phyloP scores from a whole-genome alignment of 805 yeast genomes.

The Metschnikowia proteae region DNA sequence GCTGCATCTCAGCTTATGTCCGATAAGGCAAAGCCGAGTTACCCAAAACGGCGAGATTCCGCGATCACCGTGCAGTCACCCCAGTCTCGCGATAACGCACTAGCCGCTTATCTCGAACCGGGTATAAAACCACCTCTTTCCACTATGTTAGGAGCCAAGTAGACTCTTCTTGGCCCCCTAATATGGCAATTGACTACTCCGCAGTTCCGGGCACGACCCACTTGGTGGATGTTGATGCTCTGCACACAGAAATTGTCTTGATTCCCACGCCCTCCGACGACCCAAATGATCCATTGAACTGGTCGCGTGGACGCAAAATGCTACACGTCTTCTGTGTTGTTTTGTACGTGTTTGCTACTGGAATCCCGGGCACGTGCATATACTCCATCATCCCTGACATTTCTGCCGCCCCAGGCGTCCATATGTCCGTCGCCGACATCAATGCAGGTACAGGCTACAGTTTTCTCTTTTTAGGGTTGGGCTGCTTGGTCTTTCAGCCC shows the following conservation, averaged over 20 bases:
- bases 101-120: no score
- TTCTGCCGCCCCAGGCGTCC: constrained; percentile 13
- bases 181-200: constrained; percentile 8
- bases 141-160: no score
- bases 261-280: constrained; percentile 66
- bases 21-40: no score
- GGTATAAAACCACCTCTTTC: no score
- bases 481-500: constrained; percentile 51
- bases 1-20: no score
- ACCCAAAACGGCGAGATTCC: no score
- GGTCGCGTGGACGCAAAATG: constrained; percentile 50
- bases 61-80: no score
- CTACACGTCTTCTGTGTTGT: constrained; percentile 42
- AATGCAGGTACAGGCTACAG: constrained; percentile 17
- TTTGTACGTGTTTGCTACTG: constrained; percentile 37
- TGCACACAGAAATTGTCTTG: constrained; percentile 41
- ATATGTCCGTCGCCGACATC: constrained; percentile 14
- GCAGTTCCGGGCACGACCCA: constrained; percentile 50
- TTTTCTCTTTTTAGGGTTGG: constrained; percentile 25
- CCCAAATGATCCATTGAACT: constrained; percentile 68
- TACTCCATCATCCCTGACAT: constrained; percentile 16
- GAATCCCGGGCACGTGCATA: constrained; percentile 23
- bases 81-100: no score
- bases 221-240: constrained; percentile 43
- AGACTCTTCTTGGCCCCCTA: no score